Conservation (phyloP, 2,329 filamentous ascomycete species). For the Fonsecaea multimorphosa region DNA sequence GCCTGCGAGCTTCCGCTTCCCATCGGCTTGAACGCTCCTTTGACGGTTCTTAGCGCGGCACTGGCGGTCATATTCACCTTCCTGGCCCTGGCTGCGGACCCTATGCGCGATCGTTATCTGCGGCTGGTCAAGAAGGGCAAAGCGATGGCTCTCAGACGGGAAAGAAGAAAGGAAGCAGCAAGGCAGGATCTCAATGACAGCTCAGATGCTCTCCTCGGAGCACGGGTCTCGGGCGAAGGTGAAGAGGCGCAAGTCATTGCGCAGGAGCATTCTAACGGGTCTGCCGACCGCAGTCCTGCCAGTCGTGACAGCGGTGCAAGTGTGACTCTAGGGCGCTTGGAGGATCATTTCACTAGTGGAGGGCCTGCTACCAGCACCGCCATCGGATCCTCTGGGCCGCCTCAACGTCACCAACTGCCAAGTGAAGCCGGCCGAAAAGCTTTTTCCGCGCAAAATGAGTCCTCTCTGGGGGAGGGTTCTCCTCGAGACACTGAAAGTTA, state of each 20-base stretch:
- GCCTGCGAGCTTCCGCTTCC: slow-evolving; percentile 44
- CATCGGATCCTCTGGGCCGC: background rate
- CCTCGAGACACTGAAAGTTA: slow-evolving; percentile 27
- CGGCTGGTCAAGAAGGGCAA: slow-evolving; percentile 21
- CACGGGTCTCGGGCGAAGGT: slow-evolving; percentile 2
- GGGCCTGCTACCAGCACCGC: background rate
- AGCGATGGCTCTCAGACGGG: slow-evolving; percentile 6
- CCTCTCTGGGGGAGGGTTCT: slow-evolving; percentile 17
- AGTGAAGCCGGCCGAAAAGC: slow-evolving; percentile 5
- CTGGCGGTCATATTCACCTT: slow-evolving; percentile 39
- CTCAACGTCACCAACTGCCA: background rate
- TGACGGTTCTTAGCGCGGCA: slow-evolving; percentile 41
- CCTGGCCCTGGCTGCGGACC: slow-evolving; percentile 39
- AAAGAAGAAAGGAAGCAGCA: slow-evolving; percentile 14
- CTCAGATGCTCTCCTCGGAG: slow-evolving; percentile 28
- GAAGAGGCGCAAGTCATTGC: slow-evolving; percentile 5
- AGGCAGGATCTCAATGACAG: slow-evolving; percentile 18
- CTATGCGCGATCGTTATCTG: slow-evolving; percentile 41
- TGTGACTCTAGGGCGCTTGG: slow-evolving; percentile 27
- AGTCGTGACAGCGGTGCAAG: background rate
- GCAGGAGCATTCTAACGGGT: background rate
- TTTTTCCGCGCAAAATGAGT: slow-evolving; percentile 2
- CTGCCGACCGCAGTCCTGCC: background rate
- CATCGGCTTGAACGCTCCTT: slow-evolving; percentile 41
- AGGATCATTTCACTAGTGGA: slow-evolving; percentile 29